phyloP scores from a whole-genome alignment of 495 filamentous ascomycete genomes.

The Ramalina peruviana region DNA sequence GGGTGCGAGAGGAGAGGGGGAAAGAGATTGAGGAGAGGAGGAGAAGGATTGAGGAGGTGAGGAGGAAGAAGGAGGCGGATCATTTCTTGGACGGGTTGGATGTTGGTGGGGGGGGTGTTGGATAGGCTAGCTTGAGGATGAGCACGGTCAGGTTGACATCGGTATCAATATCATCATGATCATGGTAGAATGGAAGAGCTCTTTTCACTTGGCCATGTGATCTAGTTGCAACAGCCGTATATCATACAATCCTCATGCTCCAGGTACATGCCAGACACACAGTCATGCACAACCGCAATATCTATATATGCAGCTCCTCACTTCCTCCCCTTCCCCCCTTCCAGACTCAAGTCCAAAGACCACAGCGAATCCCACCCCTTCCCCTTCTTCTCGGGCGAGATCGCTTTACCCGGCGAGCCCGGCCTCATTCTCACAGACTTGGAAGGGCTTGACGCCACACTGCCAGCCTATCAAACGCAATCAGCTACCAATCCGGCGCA shows the following conservation, averaged over 20 bases:
- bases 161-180: no score
- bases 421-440: slow-evolving; percentile 13
- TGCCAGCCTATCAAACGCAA: slow-evolving; percentile 1
- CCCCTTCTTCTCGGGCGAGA: slow-evolving; percentile 13
- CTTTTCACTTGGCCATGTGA: no score
- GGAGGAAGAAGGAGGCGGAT: slow-evolving; percentile 48
- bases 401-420: slow-evolving; percentile 4
- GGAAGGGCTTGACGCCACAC: neutral
- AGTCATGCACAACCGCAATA: no score
- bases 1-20: slow-evolving; percentile 39
- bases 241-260: no score
- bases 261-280: no score
- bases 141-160: no score
- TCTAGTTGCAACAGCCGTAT: no score
- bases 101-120: neutral
- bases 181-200: no score
- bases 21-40: slow-evolving; percentile 46
- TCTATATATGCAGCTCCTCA: neutral
- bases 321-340: slow-evolving; percentile 15
- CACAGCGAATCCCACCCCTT: slow-evolving; percentile 39
- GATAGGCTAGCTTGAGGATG: no score
- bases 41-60: slow-evolving; percentile 40
- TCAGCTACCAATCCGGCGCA: neutral
- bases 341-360: slow-evolving; percentile 36
- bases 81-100: slow-evolving; percentile 50